A percentile compares a stretch with the other conserved stretches of the same genome.
phyloP scores from a whole-genome alignment of 495 filamentous ascomycete species.

The Penicillium pancosmium region DNA sequence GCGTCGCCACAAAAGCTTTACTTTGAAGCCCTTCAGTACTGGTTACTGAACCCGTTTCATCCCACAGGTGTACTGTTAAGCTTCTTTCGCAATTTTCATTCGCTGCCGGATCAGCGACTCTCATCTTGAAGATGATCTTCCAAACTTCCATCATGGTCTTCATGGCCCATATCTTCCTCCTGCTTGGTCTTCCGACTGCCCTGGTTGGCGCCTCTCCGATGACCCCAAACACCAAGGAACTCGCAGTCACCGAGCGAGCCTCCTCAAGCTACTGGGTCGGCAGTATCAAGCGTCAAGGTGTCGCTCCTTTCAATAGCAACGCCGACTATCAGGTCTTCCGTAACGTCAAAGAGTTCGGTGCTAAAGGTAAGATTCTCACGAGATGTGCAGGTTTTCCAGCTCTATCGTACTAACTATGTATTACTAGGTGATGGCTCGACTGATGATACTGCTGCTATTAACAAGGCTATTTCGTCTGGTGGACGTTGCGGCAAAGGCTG shows the following conservation, averaged over 20 bases:
- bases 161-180: conserved; percentile 39
- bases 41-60: conserved; percentile 36
- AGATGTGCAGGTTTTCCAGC: not conserved
- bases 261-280: conserved; percentile 71
- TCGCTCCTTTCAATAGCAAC: conserved; percentile 61
- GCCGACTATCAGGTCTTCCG: conserved; percentile 74
- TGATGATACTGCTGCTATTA: conserved; percentile 90
- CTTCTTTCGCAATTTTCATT: conserved; percentile 7
- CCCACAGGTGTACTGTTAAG: conserved; percentile 11
- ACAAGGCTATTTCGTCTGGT: conserved; percentile 75
- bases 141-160: conserved; percentile 35
- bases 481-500: conserved; percentile 77
- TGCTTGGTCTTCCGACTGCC: conserved; percentile 40
- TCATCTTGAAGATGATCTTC: conserved; percentile 32
- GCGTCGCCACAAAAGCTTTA: conserved; percentile 5
- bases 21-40: conserved; percentile 24
- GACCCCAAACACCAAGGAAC: conserved; percentile 18
- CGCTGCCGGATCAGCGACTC: conserved; percentile 43
- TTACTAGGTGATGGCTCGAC: conserved; percentile 68
- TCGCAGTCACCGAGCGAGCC: conserved; percentile 23
- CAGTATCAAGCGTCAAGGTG: conserved; percentile 70
- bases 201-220: conserved; percentile 48
- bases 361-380: conserved; percentile 52
- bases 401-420: conserved; percentile 21
- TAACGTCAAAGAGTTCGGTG: conserved; percentile 85